These are phyloP conservation scores for Camillea tinctor DNA, from an alignment of 2,329 filamentous ascomycete genomes.

Conservation along the genomic window DNA sequence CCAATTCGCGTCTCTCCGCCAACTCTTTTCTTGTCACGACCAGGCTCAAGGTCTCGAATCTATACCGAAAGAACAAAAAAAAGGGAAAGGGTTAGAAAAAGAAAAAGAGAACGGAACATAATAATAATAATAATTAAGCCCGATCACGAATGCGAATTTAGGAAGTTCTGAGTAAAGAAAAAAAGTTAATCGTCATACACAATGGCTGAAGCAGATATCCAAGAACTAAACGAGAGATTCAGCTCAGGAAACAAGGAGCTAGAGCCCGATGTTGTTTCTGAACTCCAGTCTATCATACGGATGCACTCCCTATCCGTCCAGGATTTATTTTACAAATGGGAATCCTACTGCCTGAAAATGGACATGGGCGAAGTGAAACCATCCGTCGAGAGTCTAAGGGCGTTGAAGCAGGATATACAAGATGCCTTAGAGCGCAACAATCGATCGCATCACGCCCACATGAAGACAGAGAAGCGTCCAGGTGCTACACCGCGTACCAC, in stretches of 20 bases:
- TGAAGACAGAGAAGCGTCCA: constrained; percentile 61
- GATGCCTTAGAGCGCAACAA: constrained; percentile 78
- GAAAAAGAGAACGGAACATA: too few species aligned
- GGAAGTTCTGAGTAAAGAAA: not conserved
- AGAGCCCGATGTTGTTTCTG: constrained; percentile 73
- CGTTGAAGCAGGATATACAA: constrained; percentile 84
- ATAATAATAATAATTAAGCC: not conserved
- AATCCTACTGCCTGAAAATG: constrained; percentile 96
- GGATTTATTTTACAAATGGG: constrained; percentile 98
- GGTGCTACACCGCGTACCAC: constrained; percentile 62
- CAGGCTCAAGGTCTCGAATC: not conserved
- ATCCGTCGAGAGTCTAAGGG: constrained; percentile 67
- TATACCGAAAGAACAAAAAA: not conserved
- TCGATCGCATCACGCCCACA: constrained; percentile 60
- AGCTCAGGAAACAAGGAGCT: constrained; percentile 56
- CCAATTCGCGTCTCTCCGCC: constrained; percentile 14
- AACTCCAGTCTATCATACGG: constrained; percentile 82
- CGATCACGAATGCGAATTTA: not conserved
- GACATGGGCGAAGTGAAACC: constrained; percentile 73
- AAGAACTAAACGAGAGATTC: constrained; percentile 53
- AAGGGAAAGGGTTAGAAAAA: too few species aligned
- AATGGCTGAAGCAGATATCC: constrained; percentile 40
- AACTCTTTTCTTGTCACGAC: not conserved
- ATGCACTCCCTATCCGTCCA: constrained; percentile 78
- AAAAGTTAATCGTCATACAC: constrained; percentile 2